These are phyloP conservation scores for Terana coerulea DNA, from an alignment of 768 basidiomycete genomes.

Conservation along the genomic window DNA sequence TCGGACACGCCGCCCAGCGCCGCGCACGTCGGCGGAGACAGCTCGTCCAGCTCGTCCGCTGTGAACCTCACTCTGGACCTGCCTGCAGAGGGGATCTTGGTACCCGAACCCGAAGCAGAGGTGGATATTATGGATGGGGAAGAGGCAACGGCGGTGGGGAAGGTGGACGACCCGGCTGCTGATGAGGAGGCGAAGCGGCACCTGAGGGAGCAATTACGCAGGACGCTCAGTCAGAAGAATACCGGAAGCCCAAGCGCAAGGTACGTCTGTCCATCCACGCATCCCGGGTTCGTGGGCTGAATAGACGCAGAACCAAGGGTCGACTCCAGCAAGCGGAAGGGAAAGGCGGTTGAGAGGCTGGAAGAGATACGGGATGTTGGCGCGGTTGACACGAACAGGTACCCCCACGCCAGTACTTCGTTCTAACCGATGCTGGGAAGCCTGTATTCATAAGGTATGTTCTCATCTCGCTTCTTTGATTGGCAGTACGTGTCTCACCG, in stretches of 20 bases:
- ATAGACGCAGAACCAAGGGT: not conserved
- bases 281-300: not conserved
- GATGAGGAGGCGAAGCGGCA: constrained; percentile 61
- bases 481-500: constrained; percentile 4
- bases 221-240: constrained; percentile 54
- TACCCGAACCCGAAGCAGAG: constrained; percentile 68
- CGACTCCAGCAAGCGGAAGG: not conserved
- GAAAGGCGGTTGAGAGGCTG: not conserved
- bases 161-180: constrained; percentile 32
- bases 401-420: constrained; percentile 78
- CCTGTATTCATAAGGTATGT: constrained; percentile 89
- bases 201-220: constrained; percentile 68
- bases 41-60: constrained; percentile 60
- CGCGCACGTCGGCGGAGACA: constrained; percentile 10
- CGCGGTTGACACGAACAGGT: constrained; percentile 17
- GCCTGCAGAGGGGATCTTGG: constrained; percentile 54
- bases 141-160: constrained; percentile 44
- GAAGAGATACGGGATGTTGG: not conserved
- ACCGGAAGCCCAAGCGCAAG: constrained; percentile 22
- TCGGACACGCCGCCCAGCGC: constrained; percentile 12
- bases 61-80: constrained; percentile 56
- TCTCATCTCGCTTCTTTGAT: not conserved
- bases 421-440: constrained; percentile 94
- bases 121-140: constrained; percentile 53
- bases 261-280: not conserved